Evolutionary conservation across 441 rosid genomes (phyloP).

Genomic region (Populus tomentosa): DNA sequence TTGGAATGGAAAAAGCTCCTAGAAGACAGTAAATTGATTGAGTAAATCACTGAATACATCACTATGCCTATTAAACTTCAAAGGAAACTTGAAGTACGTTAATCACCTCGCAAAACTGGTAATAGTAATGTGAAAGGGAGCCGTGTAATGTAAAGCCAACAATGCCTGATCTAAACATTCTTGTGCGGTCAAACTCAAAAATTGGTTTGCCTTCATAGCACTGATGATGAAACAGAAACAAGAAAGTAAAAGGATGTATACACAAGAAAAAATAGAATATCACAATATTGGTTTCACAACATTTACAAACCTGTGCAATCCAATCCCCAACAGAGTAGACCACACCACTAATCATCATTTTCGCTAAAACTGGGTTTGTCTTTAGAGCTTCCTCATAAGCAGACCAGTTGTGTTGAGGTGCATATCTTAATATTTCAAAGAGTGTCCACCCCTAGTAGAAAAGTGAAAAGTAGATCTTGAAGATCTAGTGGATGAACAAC

Average conservation of each 20-base stretch:
- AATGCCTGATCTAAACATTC: slow-evolving; percentile 87
- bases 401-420: slow-evolving; percentile 90
- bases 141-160: slow-evolving; percentile 95
- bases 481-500: neutral
- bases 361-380: slow-evolving; percentile 78
- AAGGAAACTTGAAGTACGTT: neutral
- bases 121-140: slow-evolving; percentile 86
- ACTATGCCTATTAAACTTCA: neutral
- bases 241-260: neutral
- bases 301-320: slow-evolving; percentile 83
- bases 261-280: neutral
- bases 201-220: slow-evolving; percentile 89
- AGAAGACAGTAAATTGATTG: slow-evolving; percentile 4
- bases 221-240: slow-evolving; percentile 25
- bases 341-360: slow-evolving; percentile 92
- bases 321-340: slow-evolving; percentile 90
- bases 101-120: slow-evolving; percentile 84
- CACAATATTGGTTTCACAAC: neutral
- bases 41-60: neutral
- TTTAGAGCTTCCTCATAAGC: slow-evolving; percentile 90
- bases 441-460: slow-evolving; percentile 82
- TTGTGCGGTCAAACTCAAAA: slow-evolving; percentile 74
- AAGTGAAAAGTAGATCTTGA: slow-evolving; percentile 9
- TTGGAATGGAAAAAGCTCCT: slow-evolving; percentile 76
- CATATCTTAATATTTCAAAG: slow-evolving; percentile 78